These are phyloP conservation scores for Phytophthora hibernalis DNA, from an alignment of 352 stramenopile genomes.

Conservation along the genomic window DNA sequence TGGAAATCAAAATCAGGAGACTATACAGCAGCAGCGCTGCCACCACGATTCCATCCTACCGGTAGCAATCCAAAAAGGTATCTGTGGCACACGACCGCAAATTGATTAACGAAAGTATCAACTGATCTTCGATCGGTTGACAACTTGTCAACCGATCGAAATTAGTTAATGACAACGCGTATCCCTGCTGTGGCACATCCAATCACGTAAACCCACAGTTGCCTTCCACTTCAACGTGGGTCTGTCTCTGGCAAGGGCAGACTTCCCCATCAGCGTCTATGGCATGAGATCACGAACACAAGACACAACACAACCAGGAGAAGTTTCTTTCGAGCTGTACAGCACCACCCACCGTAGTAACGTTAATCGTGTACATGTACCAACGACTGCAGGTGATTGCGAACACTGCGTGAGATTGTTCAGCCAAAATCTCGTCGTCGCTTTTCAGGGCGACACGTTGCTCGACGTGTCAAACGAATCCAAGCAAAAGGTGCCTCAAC, in stretches of 20 bases:
- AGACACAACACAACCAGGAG: constrained; percentile 18
- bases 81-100: background rate
- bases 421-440: too few relatives aligned
- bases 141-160: too few relatives aligned
- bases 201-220: constrained; percentile 19
- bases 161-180: constrained; percentile 32
- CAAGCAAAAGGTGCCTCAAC: background rate
- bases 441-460: background rate
- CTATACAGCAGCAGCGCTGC: too few relatives aligned
- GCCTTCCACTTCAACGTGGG: constrained; percentile 24
- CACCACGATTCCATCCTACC: too few relatives aligned
- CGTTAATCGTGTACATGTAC: too few relatives aligned
- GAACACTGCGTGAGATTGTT: too few relatives aligned
- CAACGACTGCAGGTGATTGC: too few relatives aligned
- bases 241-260: constrained; percentile 23
- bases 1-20: too few relatives aligned
- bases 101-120: background rate
- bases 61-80: too few relatives aligned
- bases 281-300: constrained; percentile 20
- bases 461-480: background rate
- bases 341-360: too few relatives aligned
- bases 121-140: constrained; percentile 25
- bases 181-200: constrained; percentile 17
- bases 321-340: constrained; percentile 3
- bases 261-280: constrained; percentile 25